Conservation (phyloP, 148 eudicot genomes). For the Amaranthus cruentus region DNA sequence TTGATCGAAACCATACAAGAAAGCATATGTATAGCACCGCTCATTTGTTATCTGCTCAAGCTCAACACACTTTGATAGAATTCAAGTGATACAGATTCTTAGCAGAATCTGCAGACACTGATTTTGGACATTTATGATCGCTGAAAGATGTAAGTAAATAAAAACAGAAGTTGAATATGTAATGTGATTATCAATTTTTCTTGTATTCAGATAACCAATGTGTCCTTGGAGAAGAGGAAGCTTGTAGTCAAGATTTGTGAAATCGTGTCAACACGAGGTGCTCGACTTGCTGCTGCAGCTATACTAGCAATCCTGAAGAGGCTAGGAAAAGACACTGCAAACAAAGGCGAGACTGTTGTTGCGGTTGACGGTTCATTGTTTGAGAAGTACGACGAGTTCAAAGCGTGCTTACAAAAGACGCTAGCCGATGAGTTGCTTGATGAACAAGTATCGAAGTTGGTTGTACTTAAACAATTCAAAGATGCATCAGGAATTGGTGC, state of each 20-base stretch:
- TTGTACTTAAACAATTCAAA: slow-evolving; percentile 49
- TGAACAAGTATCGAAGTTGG: slow-evolving; percentile 33
- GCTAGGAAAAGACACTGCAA: slow-evolving; percentile 44
- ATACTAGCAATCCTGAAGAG: slow-evolving; percentile 72
- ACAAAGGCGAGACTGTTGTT: slow-evolving; percentile 47
- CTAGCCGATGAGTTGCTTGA: slow-evolving; percentile 54
- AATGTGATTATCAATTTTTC: not conserved
- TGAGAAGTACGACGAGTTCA: slow-evolving; percentile 60
- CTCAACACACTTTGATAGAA: no score
- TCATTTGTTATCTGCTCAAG: no score
- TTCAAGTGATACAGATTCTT: no score
- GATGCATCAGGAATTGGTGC: slow-evolving; percentile 93
- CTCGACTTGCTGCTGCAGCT: slow-evolving; percentile 87
- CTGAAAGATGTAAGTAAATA: not conserved
- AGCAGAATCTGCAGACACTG: no score
- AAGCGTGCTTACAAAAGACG: slow-evolving; percentile 46
- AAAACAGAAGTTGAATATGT: no score
- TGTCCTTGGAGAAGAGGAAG: slow-evolving; percentile 36
- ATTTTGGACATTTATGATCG: not conserved
- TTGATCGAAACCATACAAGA: no score
- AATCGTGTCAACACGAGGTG: slow-evolving; percentile 67
- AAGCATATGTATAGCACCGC: no score
- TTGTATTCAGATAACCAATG: slow-evolving; percentile 10
- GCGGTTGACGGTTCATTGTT: slow-evolving; percentile 77
- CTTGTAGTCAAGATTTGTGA: slow-evolving; percentile 59